Evolutionary conservation across 495 filamentous ascomycete genomes (phyloP).

Genomic region (Neurospora intermedia): DNA sequence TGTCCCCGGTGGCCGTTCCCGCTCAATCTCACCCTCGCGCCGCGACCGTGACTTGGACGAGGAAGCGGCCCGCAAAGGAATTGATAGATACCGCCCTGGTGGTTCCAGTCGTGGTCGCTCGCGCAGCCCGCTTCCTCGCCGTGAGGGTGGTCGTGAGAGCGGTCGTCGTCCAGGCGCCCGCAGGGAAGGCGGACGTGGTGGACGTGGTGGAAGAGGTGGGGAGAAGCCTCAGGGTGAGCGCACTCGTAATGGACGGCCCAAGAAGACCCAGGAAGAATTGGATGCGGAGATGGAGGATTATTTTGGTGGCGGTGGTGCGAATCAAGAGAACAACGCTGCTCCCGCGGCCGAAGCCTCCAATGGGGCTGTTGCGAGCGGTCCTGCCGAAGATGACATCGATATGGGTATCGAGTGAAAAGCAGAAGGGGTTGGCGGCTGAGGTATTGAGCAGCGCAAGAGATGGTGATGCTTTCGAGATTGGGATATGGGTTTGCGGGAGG

Average conservation of each 20-base stretch:
- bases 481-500: slow-evolving; percentile 1
- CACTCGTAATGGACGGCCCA: slow-evolving; percentile 47
- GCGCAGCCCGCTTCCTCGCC: background rate
- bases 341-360: slow-evolving; percentile 7
- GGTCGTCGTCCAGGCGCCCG: slow-evolving; percentile 44
- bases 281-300: slow-evolving; percentile 97
- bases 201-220: slow-evolving; percentile 32
- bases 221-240: slow-evolving; percentile 25
- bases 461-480: background rate
- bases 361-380: background rate
- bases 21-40: slow-evolving; percentile 38
- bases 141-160: slow-evolving; percentile 31
- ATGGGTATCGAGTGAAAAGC: slow-evolving; percentile 7
- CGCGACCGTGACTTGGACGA: slow-evolving; percentile 33
- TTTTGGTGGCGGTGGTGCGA: slow-evolving; percentile 45
- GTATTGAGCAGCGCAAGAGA: background rate
- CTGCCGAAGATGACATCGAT: slow-evolving; percentile 10
- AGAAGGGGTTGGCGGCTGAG: background rate
- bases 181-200: slow-evolving; percentile 29
- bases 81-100: slow-evolving; percentile 5
- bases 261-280: slow-evolving; percentile 85
- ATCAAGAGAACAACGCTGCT: slow-evolving; percentile 11
- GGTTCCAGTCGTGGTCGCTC: slow-evolving; percentile 13
- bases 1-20: slow-evolving; percentile 35
- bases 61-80: slow-evolving; percentile 31